These are phyloP conservation scores for Populus alba DNA, from an alignment of 345 rosid genomes.

Conservation along the genomic window DNA sequence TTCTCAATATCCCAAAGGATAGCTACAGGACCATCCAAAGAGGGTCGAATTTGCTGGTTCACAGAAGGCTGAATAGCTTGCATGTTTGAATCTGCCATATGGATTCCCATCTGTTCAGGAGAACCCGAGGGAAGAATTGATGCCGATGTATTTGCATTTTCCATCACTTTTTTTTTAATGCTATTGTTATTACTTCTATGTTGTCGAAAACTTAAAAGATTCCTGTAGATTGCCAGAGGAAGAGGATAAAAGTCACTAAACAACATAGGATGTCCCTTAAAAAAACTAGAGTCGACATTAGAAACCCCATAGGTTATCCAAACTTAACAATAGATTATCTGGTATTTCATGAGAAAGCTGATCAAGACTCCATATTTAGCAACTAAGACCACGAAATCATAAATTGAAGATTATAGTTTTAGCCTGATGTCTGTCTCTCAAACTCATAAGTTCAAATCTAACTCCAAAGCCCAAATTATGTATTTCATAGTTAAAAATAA, in stretches of 20 bases:
- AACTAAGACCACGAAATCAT: neutral
- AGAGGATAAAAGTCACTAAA: neutral
- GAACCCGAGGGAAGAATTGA: conserved; percentile 8
- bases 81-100: conserved; percentile 32
- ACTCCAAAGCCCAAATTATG: neutral
- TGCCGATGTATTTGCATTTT: conserved; percentile 17
- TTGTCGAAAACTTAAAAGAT: neutral
- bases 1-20: conserved; percentile 98
- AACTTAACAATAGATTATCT: too few species aligned
- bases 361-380: neutral
- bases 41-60: conserved; percentile 33
- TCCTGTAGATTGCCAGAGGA: neutral
- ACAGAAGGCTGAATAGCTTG: conserved; percentile 24
- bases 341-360: neutral
- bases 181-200: neutral
- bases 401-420: neutral
- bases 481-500: too few species aligned
- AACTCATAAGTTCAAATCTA: neutral
- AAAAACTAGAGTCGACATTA: neutral
- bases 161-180: conserved; percentile 10
- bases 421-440: neutral
- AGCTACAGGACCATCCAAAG: conserved; percentile 65
- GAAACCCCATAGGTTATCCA: too few species aligned
- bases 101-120: neutral
- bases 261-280: neutral